Conservation (phyloP, 1,139 yeast species). For the Pichia sp. region DNA sequence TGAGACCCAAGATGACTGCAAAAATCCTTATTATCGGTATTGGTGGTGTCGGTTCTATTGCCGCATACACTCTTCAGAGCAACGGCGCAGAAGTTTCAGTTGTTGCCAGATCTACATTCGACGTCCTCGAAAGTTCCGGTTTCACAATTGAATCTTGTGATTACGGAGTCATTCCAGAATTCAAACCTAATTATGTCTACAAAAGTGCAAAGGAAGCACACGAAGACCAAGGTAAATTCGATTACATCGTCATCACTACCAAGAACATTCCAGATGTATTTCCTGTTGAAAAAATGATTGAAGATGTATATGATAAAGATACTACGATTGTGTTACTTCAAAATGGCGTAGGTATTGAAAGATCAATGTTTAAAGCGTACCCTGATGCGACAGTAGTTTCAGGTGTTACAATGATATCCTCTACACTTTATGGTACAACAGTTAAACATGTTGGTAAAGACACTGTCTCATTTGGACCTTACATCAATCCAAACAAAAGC, state of each 20-base stretch:
- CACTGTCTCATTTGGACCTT: conserved; percentile 48
- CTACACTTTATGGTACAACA: conserved; percentile 48
- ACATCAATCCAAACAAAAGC: conserved; percentile 31
- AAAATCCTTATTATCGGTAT: conserved; percentile 53
- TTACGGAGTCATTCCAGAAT: conserved; percentile 47
- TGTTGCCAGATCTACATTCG: conserved; percentile 58
- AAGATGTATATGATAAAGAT: conserved; percentile 43
- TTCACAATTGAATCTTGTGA: conserved; percentile 53
- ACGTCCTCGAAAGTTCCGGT: conserved; percentile 44
- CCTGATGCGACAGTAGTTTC: conserved; percentile 56
- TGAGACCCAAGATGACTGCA: conserved; percentile 11
- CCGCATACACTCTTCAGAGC: conserved; percentile 51
- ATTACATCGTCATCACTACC: conserved; percentile 60
- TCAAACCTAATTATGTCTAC: conserved; percentile 46
- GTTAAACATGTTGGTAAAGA: conserved; percentile 49
- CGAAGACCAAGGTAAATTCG: conserved; percentile 43
- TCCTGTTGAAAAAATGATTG: conserved; percentile 50
- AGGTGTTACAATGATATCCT: conserved; percentile 64
- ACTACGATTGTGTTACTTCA: conserved; percentile 60
- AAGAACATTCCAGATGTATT: conserved; percentile 68
- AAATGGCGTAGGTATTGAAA: conserved; percentile 71
- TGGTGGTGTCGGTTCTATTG: conserved; percentile 72
- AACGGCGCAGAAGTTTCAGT: conserved; percentile 53
- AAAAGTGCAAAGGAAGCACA: conserved; percentile 27
- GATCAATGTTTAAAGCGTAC: conserved; percentile 46